phyloP scores from a whole-genome alignment of 352 stramenopile genomes.

The Aphanomyces invadans region DNA sequence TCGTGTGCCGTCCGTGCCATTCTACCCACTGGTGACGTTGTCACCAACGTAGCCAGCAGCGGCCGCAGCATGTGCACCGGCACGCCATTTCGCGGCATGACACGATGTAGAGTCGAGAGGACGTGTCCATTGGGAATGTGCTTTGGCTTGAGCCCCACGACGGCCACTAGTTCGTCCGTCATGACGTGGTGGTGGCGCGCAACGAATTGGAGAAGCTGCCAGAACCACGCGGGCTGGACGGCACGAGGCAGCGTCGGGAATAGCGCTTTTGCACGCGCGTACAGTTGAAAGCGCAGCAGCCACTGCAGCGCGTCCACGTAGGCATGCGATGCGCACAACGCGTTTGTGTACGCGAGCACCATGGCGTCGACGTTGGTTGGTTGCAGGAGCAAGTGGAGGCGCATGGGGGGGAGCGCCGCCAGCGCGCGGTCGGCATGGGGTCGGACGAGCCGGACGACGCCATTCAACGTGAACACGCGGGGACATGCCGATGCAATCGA shows the following conservation, averaged over 20 bases:
- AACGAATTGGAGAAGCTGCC: background rate
- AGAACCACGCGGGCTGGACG: conserved; percentile 1
- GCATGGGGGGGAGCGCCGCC: conserved; percentile 43
- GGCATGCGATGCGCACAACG: background rate
- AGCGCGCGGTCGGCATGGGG: conserved; percentile 64
- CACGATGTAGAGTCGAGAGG: background rate
- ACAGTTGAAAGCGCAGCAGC: background rate
- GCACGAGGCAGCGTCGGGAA: background rate
- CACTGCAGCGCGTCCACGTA: conserved; percentile 1
- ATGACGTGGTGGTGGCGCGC: background rate
- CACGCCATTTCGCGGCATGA: background rate
- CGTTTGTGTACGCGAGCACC: conserved; percentile 8
- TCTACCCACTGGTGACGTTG: too few relatives aligned
- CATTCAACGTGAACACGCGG: conserved; percentile 56
- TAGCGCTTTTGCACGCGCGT: background rate
- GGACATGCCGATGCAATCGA: conserved; percentile 54
- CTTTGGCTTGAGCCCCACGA: background rate
- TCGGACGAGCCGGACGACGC: conserved; percentile 32
- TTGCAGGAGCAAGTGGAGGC: background rate
- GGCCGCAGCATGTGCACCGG: background rate
- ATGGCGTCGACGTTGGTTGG: background rate
- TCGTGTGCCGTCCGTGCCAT: too few relatives aligned
- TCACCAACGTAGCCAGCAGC: background rate
- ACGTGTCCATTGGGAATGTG: background rate
- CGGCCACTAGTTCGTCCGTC: background rate